phyloP scores from a whole-genome alignment of 176 grass and related monocot genomes.

The Zizania latifolia region DNA sequence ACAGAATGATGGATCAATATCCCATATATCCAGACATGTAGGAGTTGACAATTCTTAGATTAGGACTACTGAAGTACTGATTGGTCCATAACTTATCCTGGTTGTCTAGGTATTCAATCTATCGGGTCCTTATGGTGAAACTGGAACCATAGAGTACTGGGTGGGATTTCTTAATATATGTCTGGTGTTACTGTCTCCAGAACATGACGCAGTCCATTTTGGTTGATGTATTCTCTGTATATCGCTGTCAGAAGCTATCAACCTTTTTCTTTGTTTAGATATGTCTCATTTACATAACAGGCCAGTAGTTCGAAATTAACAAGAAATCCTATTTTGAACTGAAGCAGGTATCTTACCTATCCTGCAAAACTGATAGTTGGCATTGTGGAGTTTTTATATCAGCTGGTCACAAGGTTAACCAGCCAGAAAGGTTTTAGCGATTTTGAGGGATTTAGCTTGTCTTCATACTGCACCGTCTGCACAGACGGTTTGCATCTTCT shows the following conservation, averaged over 20 bases:
- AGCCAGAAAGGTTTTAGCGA: neutral
- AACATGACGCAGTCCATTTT: neutral
- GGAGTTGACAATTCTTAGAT: neutral
- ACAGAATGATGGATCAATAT: too few species aligned
- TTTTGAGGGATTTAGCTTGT: conserved; percentile 23
- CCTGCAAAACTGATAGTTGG: neutral
- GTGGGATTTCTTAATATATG: neutral
- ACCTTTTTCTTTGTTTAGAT: neutral
- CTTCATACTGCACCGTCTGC: conserved; percentile 5
- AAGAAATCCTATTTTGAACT: neutral
- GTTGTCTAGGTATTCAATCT: neutral
- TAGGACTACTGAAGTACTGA: neutral
- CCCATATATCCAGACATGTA: too few species aligned
- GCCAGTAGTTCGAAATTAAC: neutral
- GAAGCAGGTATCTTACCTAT: neutral
- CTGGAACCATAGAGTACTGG: neutral
- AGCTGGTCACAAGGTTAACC: neutral
- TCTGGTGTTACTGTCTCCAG: neutral
- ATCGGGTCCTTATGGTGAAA: neutral
- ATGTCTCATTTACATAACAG: neutral
- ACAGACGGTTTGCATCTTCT: neutral
- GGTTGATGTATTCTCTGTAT: neutral
- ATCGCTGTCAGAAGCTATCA: neutral
- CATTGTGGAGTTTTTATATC: neutral
- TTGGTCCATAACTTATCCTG: too few species aligned